phyloP scores from a whole-genome alignment of 108 stramenopile species.

The Conticribra weissflogii region DNA sequence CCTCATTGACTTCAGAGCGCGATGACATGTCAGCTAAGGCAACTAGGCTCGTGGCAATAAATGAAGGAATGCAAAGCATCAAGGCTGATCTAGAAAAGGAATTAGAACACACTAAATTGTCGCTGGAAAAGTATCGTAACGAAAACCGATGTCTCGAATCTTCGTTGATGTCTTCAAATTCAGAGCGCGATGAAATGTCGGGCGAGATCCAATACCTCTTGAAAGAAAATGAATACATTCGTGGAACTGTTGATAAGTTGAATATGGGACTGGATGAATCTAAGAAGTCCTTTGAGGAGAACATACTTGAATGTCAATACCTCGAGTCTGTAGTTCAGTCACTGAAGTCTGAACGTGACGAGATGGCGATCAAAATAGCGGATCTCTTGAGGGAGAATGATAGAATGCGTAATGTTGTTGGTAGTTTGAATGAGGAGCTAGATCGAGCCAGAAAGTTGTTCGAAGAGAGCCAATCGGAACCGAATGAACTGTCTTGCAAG shows the following conservation, averaged over 20 bases:
- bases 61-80: not conserved
- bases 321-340: not conserved
- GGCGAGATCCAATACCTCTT: not conserved
- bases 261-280: no score
- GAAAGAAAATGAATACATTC: not conserved
- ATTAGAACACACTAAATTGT: not conserved
- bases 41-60: no score
- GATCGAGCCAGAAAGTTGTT: no score
- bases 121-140: constrained; percentile 4
- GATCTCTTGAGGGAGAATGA: not conserved
- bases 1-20: no score
- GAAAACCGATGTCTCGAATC: not conserved
- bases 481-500: no score
- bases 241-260: not conserved
- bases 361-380: not conserved
- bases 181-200: not conserved
- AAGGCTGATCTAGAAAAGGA: not conserved
- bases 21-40: no score
- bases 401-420: not conserved
- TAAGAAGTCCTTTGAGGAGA: not conserved
- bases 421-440: not conserved
- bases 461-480: not conserved
- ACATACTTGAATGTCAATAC: not conserved
- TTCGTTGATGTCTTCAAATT: not conserved
- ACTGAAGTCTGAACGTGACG: not conserved